Conservation (phyloP, 495 filamentous ascomycete species). For the Penicillium macrosclerotiorum region DNA sequence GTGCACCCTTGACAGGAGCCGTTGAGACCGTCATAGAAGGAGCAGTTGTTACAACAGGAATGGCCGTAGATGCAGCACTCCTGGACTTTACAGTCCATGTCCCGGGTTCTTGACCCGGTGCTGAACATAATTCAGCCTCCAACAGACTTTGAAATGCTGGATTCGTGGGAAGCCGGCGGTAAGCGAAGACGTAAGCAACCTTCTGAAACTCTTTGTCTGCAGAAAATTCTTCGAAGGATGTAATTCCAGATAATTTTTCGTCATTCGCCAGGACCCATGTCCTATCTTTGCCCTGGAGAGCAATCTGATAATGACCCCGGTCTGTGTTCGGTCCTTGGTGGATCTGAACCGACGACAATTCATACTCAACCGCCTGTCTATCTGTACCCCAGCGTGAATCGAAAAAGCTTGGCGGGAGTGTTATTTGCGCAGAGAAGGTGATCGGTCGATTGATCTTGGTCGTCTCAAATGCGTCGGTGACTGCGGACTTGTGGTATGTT, state of each 20-base stretch:
- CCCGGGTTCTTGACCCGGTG: no score
- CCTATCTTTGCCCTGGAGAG: conserved; percentile 18
- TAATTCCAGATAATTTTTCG: background rate
- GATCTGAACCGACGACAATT: conserved; percentile 27
- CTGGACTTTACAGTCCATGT: no score
- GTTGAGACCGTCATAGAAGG: no score
- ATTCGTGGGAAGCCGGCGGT: conserved; percentile 16
- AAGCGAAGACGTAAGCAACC: conserved; percentile 21
- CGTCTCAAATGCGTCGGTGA: background rate
- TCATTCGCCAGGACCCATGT: conserved; percentile 32
- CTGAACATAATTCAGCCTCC: no score
- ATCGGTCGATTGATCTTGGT: conserved; percentile 1
- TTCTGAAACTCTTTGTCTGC: background rate
- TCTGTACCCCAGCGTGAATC: background rate
- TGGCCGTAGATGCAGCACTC: no score
- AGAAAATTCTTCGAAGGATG: background rate
- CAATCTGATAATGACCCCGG: conserved; percentile 30
- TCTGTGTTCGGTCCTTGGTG: conserved; percentile 16
- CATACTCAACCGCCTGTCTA: conserved; percentile 17
- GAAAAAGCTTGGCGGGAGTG: background rate
- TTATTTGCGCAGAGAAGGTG: background rate
- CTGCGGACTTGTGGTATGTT: background rate
- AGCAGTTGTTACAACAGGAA: no score
- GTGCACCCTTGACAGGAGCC: no score
- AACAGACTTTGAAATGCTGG: no score